These are phyloP conservation scores for Zymoseptoria tritici DNA, from an alignment of 2,329 filamentous ascomycete species.

Conservation along the genomic window DNA sequence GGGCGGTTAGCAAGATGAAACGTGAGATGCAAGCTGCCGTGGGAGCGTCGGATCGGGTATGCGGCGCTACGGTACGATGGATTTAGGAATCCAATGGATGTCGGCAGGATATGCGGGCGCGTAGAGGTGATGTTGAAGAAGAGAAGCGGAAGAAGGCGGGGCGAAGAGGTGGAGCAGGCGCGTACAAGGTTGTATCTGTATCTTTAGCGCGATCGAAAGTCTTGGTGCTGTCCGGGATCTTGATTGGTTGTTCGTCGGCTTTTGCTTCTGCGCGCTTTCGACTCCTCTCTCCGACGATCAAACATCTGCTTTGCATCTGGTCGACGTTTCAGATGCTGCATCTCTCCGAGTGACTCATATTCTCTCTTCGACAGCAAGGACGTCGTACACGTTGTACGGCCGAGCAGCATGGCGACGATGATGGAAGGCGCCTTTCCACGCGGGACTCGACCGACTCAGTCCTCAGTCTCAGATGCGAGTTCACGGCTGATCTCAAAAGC, in stretches of 20 bases:
- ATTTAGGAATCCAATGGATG: background rate
- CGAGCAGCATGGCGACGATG: background rate
- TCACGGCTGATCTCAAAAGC: no score
- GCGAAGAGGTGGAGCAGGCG: background rate
- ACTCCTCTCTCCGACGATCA: background rate
- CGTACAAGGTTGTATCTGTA: background rate
- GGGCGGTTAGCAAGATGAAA: constrained; percentile 28
- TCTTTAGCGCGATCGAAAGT: background rate
- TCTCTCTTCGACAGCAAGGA: background rate
- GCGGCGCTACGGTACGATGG: constrained; percentile 5
- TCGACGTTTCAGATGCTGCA: background rate
- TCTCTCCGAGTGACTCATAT: background rate
- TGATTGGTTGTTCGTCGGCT: background rate
- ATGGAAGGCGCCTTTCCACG: no score
- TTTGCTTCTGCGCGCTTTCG: background rate
- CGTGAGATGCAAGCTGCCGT: constrained; percentile 8
- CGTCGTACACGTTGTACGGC: background rate
- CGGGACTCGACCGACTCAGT: no score
- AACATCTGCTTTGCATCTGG: background rate
- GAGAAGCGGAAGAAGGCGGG: background rate
- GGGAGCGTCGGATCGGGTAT: constrained; percentile 6
- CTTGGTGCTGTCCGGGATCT: background rate
- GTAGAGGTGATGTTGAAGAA: background rate
- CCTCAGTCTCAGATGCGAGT: no score
- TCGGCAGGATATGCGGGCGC: background rate